Evolutionary conservation across 2,329 filamentous ascomycete genomes (phyloP), one percentile per base, ranked within the genome.

Genomic region (Corynespora cassiicola): DNA sequence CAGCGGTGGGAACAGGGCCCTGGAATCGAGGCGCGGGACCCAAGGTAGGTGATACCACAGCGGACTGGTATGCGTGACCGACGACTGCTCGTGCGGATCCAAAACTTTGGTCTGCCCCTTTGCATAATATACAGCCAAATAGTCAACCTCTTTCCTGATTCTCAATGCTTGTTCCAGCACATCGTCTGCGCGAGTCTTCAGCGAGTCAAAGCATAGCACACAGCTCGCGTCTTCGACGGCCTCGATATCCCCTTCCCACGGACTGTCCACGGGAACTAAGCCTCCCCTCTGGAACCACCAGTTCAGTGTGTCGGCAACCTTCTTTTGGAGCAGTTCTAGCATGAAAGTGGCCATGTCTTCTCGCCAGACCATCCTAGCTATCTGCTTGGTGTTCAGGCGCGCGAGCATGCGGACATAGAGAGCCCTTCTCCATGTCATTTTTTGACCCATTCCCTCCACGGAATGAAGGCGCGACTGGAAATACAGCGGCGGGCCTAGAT

Each of bases 261-360:
- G 58, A 22, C 56, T 61, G 7, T 35, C 33, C 11, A 58, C 57
- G 1, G 53, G 45, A 0, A 49, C 39, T 34, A 67, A 31, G 11
- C 49, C 56, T 6, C 61, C 59, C 4, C 31, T 36, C 10, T 46
- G 46, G 28, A 66, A 62, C 31, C 49, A 58, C 42, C 58, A 68
- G 24, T 62, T 58, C 28, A 79, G 45, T n/a, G 62, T 58, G 34
- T 61, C 65, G 6, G 65, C 30, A 0, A 67, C 58, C 7, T 66
- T 57, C 28, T 55, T 61, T 14, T 66, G 64, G 56, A 77, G 58
- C 29, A 66, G 44, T 6, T 46, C 49, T 0, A 73, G 47, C 3
- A 77, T 51, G 29, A 75, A 66, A 3, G 65, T 58, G 3, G 72
- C 55, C 70, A 78, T 76, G 50, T 79, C 74, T 32, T 71, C 56